Conservation (phyloP, 2,329 filamentous ascomycete genomes). For the Trichoderma atrobrunneum region DNA sequence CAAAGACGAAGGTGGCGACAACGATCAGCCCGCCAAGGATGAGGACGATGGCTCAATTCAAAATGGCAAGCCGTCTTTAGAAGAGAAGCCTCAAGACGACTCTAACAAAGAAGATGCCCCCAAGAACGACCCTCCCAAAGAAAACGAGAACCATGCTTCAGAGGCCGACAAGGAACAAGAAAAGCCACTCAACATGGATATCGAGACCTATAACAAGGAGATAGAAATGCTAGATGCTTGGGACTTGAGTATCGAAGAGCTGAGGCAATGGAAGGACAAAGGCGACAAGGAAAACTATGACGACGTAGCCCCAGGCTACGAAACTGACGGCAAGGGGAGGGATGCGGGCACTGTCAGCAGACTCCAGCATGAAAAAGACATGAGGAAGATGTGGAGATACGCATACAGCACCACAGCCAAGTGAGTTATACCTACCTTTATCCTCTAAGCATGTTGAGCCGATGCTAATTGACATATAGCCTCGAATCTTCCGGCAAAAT, state of each 20-base stretch:
- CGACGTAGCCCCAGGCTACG: conserved; percentile 36
- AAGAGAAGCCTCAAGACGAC: background rate
- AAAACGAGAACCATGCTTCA: background rate
- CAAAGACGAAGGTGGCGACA: background rate
- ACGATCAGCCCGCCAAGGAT: background rate
- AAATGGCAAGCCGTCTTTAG: conserved; percentile 1
- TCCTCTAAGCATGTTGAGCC: background rate
- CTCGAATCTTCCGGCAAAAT: conserved; percentile 48
- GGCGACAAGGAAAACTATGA: conserved; percentile 36
- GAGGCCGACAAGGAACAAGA: conserved; percentile 14
- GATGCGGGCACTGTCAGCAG: conserved; percentile 33
- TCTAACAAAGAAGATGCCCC: background rate
- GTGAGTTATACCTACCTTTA: conserved; percentile 31
- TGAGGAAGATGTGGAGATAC: conserved; percentile 41
- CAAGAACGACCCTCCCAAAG: background rate
- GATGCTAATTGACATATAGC: conserved; percentile 29
- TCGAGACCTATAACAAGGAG: conserved; percentile 19
- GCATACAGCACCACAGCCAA: conserved; percentile 40
- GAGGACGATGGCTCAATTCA: conserved; percentile 18
- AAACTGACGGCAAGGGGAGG: conserved; percentile 36
- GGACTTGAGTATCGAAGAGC: conserved; percentile 37
- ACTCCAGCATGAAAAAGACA: conserved; percentile 43
- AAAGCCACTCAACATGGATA: conserved; percentile 22
- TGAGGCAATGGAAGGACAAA: conserved; percentile 37
- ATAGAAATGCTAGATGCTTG: conserved; percentile 24